Base-by-base conservation (phyloP, 2,329 filamentous ascomycete species). In the Scortechinia acanthostroma region DNA sequence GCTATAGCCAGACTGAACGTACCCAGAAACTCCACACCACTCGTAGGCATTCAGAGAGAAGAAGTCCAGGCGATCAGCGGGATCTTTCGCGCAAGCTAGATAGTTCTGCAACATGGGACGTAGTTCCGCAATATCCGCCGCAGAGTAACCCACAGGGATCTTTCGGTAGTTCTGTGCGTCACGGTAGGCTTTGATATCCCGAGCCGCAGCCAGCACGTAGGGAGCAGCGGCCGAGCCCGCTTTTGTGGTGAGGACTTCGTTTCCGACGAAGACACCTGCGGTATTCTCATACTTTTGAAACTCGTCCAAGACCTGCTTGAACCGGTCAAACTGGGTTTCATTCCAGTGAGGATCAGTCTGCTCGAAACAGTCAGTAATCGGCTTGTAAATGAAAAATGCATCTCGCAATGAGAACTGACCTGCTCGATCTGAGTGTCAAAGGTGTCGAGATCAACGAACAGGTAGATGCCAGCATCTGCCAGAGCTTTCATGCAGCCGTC, bases 31-130 rank as follows among this genome's bases (percentile, higher is more conserved):
- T 49, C 83, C 83, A 55, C 84, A 88, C 84, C 84, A 88, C 58
- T 89, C 85, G 61, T 94, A 93, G 43, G 87, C 87, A 59, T 95
- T 95, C 50, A 95, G 71, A 2, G 83, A 76, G 62, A 89, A 95
- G 65, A 95, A 93, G 60, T 95, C 89, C 52, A 93, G 63, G 28
- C 77, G 77, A 52, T 91, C 84, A 3, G 74, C 74, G 5, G 71
- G 52, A 56, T 93, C 83, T 51, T 71, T 71, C 49, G 86, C 86
- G 61, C 89, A 95, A 13, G 86, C 87, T 37, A 95, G 71, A 61
- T 93, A 95, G 53, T 81, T 68, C 57, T 80, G 76, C 4, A 81
- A 61, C 72, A 74, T 77, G 21, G 77, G 77, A 16, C 77, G 73
- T 46, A 81, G 66, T 47, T 83, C 74, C 2, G 85, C 76, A 55